phyloP scores from a whole-genome alignment of 176 grass and related monocot species.

The Oryza rufipogon region DNA sequence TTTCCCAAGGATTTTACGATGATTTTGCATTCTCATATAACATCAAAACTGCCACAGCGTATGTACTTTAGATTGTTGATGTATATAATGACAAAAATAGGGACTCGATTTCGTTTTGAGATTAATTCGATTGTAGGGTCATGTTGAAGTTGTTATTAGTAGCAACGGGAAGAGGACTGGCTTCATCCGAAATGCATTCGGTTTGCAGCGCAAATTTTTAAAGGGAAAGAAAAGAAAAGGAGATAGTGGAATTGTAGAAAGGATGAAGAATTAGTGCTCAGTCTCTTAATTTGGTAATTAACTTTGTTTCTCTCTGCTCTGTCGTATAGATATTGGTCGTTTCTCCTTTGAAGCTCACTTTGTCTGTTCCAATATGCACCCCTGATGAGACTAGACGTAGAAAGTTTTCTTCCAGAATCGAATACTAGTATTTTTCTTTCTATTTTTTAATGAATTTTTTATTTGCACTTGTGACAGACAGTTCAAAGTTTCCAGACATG shows the following conservation, averaged over 20 bases:
- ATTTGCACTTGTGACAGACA: not conserved
- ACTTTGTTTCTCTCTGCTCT: not conserved
- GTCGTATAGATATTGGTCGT: not conserved
- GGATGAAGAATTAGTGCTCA: not conserved
- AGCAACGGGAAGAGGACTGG: not conserved
- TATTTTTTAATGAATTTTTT: not conserved
- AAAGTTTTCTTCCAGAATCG: not conserved
- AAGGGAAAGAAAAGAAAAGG: not conserved
- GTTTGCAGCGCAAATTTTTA: not conserved
- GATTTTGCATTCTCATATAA: no score
- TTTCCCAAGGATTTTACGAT: no score
- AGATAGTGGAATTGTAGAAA: not conserved
- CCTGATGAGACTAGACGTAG: conserved; percentile 8
- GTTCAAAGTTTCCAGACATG: not conserved
- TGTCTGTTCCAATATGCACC: not conserved
- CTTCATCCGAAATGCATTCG: not conserved
- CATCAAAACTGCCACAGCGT: no score
- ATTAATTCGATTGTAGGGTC: not conserved
- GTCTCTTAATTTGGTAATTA: not conserved
- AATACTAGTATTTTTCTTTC: not conserved
- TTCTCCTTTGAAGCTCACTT: not conserved
- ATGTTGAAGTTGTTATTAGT: not conserved
- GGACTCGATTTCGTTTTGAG: not conserved
- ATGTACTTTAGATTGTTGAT: no score
- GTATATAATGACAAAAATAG: not conserved